These are phyloP conservation scores for Ajuga chamaepitys DNA, from an alignment of 257 asterid genomes.

Conservation along the genomic window DNA sequence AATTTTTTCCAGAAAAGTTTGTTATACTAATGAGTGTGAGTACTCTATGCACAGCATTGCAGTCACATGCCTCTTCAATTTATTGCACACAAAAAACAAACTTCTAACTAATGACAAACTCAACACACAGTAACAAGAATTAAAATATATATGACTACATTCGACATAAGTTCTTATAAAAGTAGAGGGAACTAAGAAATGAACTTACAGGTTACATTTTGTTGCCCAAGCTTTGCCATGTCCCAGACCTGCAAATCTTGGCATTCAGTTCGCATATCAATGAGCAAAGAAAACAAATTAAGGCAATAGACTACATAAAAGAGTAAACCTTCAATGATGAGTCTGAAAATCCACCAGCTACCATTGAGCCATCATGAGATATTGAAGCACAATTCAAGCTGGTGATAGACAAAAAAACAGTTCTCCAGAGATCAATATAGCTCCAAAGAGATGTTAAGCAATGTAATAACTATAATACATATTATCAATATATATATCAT, in stretches of 20 bases:
- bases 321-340: slow-evolving; percentile 76
- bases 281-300: slow-evolving; percentile 2
- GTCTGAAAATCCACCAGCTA: slow-evolving; percentile 98
- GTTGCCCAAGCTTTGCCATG: slow-evolving; percentile 97
- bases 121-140: slow-evolving; percentile 2
- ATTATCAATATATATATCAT: not conserved
- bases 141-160: not conserved
- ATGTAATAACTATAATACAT: not conserved
- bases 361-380: slow-evolving; percentile 90
- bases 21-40: not conserved
- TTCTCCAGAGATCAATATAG: slow-evolving; percentile 12
- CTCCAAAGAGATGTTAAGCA: not conserved
- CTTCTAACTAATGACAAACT: not conserved
- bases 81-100: not conserved
- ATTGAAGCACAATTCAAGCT: slow-evolving; percentile 91
- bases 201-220: slow-evolving; percentile 50
- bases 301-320: slow-evolving; percentile 8
- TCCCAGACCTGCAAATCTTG: slow-evolving; percentile 79
- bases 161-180: not conserved
- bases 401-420: slow-evolving; percentile 8
- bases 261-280: slow-evolving; percentile 19
- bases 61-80: not conserved
- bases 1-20: not conserved
- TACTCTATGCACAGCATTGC: not conserved
- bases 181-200: slow-evolving; percentile 5